Evolutionary conservation across 2,329 filamentous ascomycete species (phyloP).

Genomic region (Aspergillus sp.): DNA sequence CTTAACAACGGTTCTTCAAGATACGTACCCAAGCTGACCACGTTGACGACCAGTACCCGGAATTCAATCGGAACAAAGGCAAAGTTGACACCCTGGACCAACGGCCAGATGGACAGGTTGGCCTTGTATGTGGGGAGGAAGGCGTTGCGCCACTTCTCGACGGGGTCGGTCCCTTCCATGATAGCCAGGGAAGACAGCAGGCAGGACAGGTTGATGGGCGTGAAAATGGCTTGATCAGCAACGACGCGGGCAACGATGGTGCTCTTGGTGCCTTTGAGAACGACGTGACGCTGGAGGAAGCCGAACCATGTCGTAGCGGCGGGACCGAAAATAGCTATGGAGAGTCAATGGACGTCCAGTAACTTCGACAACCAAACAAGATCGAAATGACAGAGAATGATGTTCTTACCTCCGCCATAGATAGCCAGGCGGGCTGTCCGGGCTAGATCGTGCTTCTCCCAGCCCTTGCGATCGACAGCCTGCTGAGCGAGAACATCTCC

Average conservation of each 20-base stretch:
- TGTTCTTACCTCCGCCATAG: slow-evolving; percentile 48
- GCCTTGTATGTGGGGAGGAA: slow-evolving; percentile 72
- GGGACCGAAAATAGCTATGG: slow-evolving; percentile 73
- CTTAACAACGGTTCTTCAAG: neutral
- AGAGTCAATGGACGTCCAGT: neutral
- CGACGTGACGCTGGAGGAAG: slow-evolving; percentile 71
- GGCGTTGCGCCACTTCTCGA: slow-evolving; percentile 69
- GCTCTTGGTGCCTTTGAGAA: slow-evolving; percentile 61
- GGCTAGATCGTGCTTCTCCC: slow-evolving; percentile 68
- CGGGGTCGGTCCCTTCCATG: slow-evolving; percentile 67
- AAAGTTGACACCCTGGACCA: slow-evolving; percentile 84
- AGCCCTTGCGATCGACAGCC: slow-evolving; percentile 76
- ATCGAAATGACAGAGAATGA: neutral
- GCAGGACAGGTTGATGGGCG: slow-evolving; percentile 75
- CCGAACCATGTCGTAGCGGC: slow-evolving; percentile 84
- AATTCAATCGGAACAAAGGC: slow-evolving; percentile 80
- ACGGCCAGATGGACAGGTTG: slow-evolving; percentile 88
- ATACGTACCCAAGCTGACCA: slow-evolving; percentile 66
- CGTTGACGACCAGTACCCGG: slow-evolving; percentile 81
- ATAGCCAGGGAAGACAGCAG: slow-evolving; percentile 85
- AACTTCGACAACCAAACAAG: neutral
- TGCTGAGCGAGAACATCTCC: slow-evolving; percentile 93
- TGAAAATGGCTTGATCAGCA: slow-evolving; percentile 79
- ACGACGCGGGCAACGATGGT: slow-evolving; percentile 77
- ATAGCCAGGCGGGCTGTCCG: slow-evolving; percentile 50